Evolutionary conservation across 225 moss, liverwort and hornwort genomes (phyloP), one percentile per base, ranked within the genome.

Genomic region (Rhytidiadelphus loreus): DNA sequence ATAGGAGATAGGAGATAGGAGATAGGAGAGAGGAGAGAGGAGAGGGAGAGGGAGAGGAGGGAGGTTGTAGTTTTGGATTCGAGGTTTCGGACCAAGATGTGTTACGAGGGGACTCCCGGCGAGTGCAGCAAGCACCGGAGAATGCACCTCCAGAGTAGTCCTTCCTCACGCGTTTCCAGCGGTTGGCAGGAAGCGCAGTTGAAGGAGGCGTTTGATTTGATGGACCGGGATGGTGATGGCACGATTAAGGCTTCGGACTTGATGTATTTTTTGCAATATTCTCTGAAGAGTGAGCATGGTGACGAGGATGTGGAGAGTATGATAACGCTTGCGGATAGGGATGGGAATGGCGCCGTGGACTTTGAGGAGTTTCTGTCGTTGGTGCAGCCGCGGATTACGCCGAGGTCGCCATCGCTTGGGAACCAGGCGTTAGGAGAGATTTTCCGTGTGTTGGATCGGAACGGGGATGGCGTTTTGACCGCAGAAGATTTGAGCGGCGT

Each of bases 181-280:
- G 83, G 73, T 9, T 93, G 93, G 91, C 94, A 90, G 82, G 91
- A 86, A 50, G 73, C 89, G 74, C 92, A 93, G 71, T 46, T 96
- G 87, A 93, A 93, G 82, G 94, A 93, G 84, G 97, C 97, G 12
- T 97, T 96, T 43, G 92, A 94, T 37, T 84, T 96, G 59, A 87
- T 97, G 88, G 97, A 96, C 85, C 91, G 92, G 13, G 97, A 96
- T 41, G 93, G 96, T 7, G 97, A 96, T 53, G 97, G 97, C 39
- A 88, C 92, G 22, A 97, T 97, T 37, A 95, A 92, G 57, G 90
- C 95, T 6, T 87, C 93, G 56, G 96, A 97, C 64, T 86, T 97
- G 70, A 90, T 93, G 17, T 55, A 81, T 4, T 96, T 97, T 43
- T 59, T 95, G 52, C 91, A 90, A 29, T 63, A 89, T 28, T 89